Base-by-base conservation (phyloP, 225 moss, liverwort and hornwort species). In the Neckera pumila region DNA sequence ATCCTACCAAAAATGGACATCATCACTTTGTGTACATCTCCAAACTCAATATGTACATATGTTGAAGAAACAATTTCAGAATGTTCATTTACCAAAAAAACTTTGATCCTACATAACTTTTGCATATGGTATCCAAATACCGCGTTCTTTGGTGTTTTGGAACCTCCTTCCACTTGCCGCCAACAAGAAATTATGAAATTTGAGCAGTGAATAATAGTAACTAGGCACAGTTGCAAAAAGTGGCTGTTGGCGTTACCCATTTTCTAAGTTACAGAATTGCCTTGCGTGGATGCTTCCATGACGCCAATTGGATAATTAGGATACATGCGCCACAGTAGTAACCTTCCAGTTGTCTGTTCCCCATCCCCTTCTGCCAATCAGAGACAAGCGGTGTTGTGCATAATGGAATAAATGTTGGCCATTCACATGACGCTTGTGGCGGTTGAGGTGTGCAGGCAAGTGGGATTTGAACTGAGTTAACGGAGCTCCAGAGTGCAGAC, bases 111-210 rank as follows among this genome's bases (percentile, higher is more conserved):
- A 47, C 4, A 0, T 19, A 74, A 74, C 12, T 74, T 73, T 19
- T 47, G 19, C 11, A 19, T 47, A 19, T 1, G 3, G 0, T 74
- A 74, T 31, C 7, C 7, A 47, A 43, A 47, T 19, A 7, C 31
- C 1, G 1, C 4, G 1, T 31, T 47, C 19, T 74, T 47, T 7
- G 6, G 2, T 31, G 7, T 1, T 0, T 19, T 74, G 19, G 0
- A 74, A 27, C 11, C 7, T 73, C 11, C 30, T 73, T 73, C 18
- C 18, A 31, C 12, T 30, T 31, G 11, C 31, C 4, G 11, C 31
- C 4, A 19, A 11, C 11, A 47, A 47, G 1, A 31, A 74, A 49
- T 28, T 74, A 9, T 74, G 11, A 47, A 31, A 31, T 74, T 45
- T 9, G 2, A 19, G 7, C 4, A 47, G 0, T 30, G 12, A 31